These are phyloP conservation scores for Bacidia gigantensis DNA, from an alignment of 495 filamentous ascomycete genomes.

Conservation along the genomic window DNA sequence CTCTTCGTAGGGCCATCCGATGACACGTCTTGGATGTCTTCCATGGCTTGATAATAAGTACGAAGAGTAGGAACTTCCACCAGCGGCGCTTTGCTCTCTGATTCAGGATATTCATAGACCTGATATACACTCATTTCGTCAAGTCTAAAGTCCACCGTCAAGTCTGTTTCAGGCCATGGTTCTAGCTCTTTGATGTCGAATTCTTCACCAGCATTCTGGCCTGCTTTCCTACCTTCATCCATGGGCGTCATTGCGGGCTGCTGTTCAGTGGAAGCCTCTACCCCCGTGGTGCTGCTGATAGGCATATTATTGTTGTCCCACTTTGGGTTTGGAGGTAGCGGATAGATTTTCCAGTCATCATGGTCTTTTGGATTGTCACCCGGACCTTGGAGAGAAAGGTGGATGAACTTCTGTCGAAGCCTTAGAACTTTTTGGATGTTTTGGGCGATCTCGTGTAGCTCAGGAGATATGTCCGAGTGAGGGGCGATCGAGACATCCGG, in stretches of 20 bases:
- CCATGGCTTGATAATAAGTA: constrained; percentile 93
- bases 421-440: constrained; percentile 76
- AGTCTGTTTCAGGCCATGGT: constrained; percentile 52
- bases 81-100: constrained; percentile 51
- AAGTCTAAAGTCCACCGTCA: constrained; percentile 56
- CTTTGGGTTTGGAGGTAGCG: constrained; percentile 73
- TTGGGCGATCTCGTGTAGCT: constrained; percentile 70
- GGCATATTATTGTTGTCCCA: constrained; percentile 63
- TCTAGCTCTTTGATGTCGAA: constrained; percentile 67
- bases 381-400: constrained; percentile 67
- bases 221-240: constrained; percentile 61
- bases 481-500: constrained; percentile 23
- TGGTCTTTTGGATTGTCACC: constrained; percentile 79
- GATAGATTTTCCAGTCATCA: constrained; percentile 76
- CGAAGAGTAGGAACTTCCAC: constrained; percentile 74
- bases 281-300: constrained; percentile 5
- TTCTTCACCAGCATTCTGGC: constrained; percentile 80
- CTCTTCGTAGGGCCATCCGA: constrained; percentile 94
- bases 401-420: constrained; percentile 77
- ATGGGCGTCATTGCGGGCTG: constrained; percentile 15
- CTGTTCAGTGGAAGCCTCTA: constrained; percentile 6
- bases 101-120: constrained; percentile 54
- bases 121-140: constrained; percentile 84
- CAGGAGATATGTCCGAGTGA: constrained; percentile 60
- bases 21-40: constrained; percentile 66